Percentiles rank a stretch among this genome's conserved stretches.
Conservation (phyloP, 108 stramenopile species). For the Ochromonas danica region DNA sequence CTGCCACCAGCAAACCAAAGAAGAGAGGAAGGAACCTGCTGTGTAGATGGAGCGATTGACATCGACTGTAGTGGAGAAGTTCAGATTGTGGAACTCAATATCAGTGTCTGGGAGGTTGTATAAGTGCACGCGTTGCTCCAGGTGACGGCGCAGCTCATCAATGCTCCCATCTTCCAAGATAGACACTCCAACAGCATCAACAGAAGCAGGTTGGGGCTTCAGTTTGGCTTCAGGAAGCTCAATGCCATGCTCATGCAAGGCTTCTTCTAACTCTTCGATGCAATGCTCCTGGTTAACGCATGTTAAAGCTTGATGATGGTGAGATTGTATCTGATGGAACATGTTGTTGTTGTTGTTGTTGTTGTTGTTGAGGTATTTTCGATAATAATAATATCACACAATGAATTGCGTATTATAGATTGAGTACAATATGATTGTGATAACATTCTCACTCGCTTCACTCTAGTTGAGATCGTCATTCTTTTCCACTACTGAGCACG, state of each 20-base stretch:
- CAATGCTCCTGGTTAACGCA: background rate
- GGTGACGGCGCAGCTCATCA: background rate
- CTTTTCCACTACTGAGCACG: no score
- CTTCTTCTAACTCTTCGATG: no score
- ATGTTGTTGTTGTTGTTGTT: no score
- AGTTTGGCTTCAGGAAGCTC: conserved; percentile 8
- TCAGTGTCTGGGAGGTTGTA: background rate
- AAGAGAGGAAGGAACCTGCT: background rate
- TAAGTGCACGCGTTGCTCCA: background rate
- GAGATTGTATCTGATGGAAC: no score
- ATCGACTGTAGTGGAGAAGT: background rate
- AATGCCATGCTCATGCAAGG: no score
- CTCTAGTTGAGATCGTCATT: no score
- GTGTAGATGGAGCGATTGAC: background rate
- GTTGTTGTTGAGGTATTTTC: background rate
- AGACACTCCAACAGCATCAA: no score
- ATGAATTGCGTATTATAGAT: background rate
- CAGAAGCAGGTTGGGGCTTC: no score
- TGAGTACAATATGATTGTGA: background rate
- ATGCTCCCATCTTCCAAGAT: background rate
- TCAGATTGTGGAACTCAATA: background rate
- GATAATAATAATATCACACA: background rate
- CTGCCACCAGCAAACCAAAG: background rate
- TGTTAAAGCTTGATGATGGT: no score
- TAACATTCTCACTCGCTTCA: no score